A percentile compares a stretch with the other conserved stretches of the same genome.
Evolutionary conservation across 805 yeast genomes (phyloP).

Genomic region (Ogataea parapolymorpha): DNA sequence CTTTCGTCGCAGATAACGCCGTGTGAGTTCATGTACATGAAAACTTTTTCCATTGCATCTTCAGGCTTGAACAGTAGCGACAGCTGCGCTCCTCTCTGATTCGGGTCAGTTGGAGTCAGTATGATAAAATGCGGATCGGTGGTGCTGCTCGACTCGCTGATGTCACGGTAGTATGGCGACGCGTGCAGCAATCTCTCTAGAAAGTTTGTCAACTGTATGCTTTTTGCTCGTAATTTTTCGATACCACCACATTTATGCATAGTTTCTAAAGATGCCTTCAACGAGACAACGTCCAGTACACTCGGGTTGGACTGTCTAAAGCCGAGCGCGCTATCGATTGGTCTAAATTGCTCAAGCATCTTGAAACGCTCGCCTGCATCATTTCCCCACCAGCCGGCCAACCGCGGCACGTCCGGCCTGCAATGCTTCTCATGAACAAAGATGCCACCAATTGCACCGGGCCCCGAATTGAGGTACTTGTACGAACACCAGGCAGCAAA

Average conservation of each 20-base stretch:
- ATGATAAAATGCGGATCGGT: slow-evolving; percentile 51
- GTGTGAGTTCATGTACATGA: slow-evolving; percentile 41
- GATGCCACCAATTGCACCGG: slow-evolving; percentile 89
- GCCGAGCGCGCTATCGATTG: slow-evolving; percentile 82
- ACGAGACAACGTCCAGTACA: slow-evolving; percentile 76
- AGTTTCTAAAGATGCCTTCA: slow-evolving; percentile 62
- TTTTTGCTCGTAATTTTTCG: slow-evolving; percentile 48
- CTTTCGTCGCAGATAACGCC: slow-evolving; percentile 88
- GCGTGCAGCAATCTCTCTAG: slow-evolving; percentile 45
- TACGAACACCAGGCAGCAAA: slow-evolving; percentile 95
- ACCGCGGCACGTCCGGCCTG: slow-evolving; percentile 50
- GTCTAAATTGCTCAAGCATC: slow-evolving; percentile 76
- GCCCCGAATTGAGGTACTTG: slow-evolving; percentile 88
- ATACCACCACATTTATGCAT: slow-evolving; percentile 66
- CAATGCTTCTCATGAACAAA: slow-evolving; percentile 58
- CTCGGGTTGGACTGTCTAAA: slow-evolving; percentile 90
- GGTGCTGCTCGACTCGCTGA: slow-evolving; percentile 21
- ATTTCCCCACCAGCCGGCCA: slow-evolving; percentile 99
- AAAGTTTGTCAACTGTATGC: slow-evolving; percentile 54
- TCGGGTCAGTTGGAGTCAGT: slow-evolving; percentile 62
- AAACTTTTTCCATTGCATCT: slow-evolving; percentile 62
- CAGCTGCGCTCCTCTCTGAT: slow-evolving; percentile 76
- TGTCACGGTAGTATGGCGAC: slow-evolving; percentile 44
- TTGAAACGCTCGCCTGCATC: slow-evolving; percentile 64
- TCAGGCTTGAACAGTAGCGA: slow-evolving; percentile 64